phyloP scores from a whole-genome alignment of 805 yeast genomes.

The Peterozyma toletana region DNA sequence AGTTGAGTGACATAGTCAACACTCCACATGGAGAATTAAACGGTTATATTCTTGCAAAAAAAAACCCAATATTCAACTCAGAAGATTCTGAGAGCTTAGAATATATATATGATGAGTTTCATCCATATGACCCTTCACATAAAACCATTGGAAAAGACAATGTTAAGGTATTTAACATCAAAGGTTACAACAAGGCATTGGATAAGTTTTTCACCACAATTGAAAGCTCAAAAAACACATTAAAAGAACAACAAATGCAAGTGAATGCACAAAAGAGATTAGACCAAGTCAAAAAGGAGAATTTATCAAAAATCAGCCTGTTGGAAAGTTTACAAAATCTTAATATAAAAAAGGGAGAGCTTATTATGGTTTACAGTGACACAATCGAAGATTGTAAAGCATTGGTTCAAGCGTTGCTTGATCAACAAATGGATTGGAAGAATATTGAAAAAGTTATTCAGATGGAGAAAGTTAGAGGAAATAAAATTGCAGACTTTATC shows the following conservation, averaged over 20 bases:
- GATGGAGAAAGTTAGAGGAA: conserved; percentile 62
- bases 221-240: conserved; percentile 72
- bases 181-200: conserved; percentile 74
- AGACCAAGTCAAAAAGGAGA: conserved; percentile 68
- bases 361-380: conserved; percentile 63
- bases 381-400: conserved; percentile 64
- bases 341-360: conserved; percentile 64
- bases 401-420: conserved; percentile 59
- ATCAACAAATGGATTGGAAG: conserved; percentile 92
- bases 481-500: conserved; percentile 55
- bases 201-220: conserved; percentile 81
- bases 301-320: conserved; percentile 60
- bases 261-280: conserved; percentile 68
- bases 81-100: conserved; percentile 30
- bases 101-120: conserved; percentile 45
- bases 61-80: conserved; percentile 43
- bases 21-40: conserved; percentile 25
- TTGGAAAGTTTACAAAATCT: conserved; percentile 54
- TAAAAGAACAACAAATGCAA: conserved; percentile 71
- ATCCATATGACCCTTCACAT: conserved; percentile 40
- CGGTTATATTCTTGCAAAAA: conserved; percentile 62
- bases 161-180: conserved; percentile 33
- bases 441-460: conserved; percentile 72
- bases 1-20: conserved; percentile 29
- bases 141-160: conserved; percentile 14